Conservation (phyloP, 2,329 filamentous ascomycete genomes). For the Claviceps purpurea region DNA sequence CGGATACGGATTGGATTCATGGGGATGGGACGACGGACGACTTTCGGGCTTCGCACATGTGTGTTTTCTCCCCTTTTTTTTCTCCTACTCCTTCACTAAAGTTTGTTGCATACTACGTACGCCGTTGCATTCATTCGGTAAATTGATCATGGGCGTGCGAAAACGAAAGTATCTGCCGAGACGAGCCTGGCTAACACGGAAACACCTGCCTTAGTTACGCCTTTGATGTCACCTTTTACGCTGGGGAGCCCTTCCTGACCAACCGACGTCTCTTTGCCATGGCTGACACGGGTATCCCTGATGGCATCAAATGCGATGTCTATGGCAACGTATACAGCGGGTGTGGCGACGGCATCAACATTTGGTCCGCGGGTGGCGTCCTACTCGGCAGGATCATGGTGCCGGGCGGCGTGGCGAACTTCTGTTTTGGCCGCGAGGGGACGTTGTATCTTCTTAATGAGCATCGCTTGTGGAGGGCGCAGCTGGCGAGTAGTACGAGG, state of each 20-base stretch:
- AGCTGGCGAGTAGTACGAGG: slow-evolving; percentile 6
- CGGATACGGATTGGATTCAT: slow-evolving; percentile 28
- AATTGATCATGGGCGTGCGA: too few relatives aligned
- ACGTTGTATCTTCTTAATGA: slow-evolving; percentile 35
- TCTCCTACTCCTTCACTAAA: too few relatives aligned
- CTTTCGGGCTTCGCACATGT: not conserved
- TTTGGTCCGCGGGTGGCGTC: slow-evolving; percentile 32
- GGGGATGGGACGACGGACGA: not conserved
- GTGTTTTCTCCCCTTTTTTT: not conserved
- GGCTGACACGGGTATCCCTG: slow-evolving; percentile 32
- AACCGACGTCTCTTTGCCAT: slow-evolving; percentile 40
- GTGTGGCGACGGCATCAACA: slow-evolving; percentile 33
- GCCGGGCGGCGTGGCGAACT: slow-evolving; percentile 30
- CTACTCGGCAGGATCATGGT: slow-evolving; percentile 32
- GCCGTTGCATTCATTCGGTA: too few relatives aligned
- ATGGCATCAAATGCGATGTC: slow-evolving; percentile 32
- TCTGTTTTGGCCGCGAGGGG: slow-evolving; percentile 30
- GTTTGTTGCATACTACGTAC: too few relatives aligned
- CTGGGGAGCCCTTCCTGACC: slow-evolving; percentile 23
- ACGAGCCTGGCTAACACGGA: too few relatives aligned
- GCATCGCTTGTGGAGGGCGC: slow-evolving; percentile 25
- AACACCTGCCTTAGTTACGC: slow-evolving; percentile 16
- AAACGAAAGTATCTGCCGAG: too few relatives aligned
- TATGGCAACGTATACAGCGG: slow-evolving; percentile 36
- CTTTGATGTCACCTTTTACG: slow-evolving; percentile 17